Conservation (phyloP, 1,139 yeast species). For the Pichia sp. region DNA sequence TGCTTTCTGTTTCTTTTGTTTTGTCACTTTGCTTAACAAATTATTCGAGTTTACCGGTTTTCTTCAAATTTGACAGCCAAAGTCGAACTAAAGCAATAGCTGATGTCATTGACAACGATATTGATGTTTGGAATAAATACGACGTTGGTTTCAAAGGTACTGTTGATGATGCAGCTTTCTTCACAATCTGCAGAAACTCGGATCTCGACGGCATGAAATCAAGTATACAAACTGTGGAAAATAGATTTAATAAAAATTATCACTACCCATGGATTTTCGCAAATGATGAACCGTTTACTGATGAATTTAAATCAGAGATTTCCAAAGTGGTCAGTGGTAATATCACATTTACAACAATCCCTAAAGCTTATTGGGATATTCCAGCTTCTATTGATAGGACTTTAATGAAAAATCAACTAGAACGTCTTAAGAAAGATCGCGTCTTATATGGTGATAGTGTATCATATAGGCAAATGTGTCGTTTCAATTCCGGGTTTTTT, state of each 20-base stretch:
- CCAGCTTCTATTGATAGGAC: conserved; percentile 57
- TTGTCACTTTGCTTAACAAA: not conserved
- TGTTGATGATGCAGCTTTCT: conserved; percentile 58
- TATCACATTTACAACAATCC: conserved; percentile 42
- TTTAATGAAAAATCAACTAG: conserved; percentile 48
- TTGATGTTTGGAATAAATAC: conserved; percentile 7
- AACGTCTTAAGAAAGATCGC: conserved; percentile 35
- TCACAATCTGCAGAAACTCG: conserved; percentile 63
- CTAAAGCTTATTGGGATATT: conserved; percentile 43
- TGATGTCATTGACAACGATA: conserved; percentile 7
- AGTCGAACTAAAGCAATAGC: not conserved
- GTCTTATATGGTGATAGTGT: conserved; percentile 57
- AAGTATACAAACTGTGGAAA: conserved; percentile 62
- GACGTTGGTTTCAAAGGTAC: not conserved
- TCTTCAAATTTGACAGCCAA: not conserved
- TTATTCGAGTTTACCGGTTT: not conserved
- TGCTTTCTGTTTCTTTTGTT: not conserved
- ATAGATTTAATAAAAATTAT: conserved; percentile 58
- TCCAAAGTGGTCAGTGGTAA: conserved; percentile 36
- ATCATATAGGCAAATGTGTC: conserved; percentile 69
- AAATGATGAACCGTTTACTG: conserved; percentile 49
- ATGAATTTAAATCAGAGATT: conserved; percentile 36
- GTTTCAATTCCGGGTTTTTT: conserved; percentile 68
- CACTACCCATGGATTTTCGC: conserved; percentile 77
- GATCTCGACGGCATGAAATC: conserved; percentile 54